phyloP scores from a whole-genome alignment of 2,329 filamentous ascomycete genomes.

The Cordyceps militaris region DNA sequence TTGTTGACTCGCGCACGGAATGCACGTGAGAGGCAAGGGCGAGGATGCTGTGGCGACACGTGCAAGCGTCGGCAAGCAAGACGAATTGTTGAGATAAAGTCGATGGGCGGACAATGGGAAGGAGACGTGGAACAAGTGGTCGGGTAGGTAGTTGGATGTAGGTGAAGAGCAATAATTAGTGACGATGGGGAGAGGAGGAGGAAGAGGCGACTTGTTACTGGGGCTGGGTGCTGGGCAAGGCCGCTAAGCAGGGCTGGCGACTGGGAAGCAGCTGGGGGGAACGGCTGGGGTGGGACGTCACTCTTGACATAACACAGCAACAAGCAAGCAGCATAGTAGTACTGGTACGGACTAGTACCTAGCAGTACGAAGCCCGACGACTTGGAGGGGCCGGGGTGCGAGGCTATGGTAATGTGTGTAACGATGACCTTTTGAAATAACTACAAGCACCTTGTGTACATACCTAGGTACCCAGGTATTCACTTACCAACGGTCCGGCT shows the following conservation, averaged over 20 bases:
- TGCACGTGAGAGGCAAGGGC: conserved; percentile 3
- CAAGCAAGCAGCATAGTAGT: neutral
- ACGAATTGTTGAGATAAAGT: neutral
- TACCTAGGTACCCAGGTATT: neutral
- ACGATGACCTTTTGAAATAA: neutral
- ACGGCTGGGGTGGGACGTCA: conserved; percentile 5
- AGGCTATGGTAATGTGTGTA: neutral
- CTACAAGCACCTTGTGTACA: neutral
- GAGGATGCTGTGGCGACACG: neutral
- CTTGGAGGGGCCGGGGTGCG: neutral
- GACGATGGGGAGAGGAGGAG: conserved; percentile 8
- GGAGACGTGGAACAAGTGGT: neutral
- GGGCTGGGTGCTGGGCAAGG: conserved; percentile 4
- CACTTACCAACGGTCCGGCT: too few relatives aligned
- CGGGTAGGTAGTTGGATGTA: conserved; percentile 6
- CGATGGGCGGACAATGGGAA: neutral
- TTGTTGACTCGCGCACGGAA: conserved; percentile 7
- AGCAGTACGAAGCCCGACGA: neutral
- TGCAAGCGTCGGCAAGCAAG: neutral
- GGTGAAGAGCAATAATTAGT: conserved; percentile 11
- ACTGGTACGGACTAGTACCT: too few relatives aligned
- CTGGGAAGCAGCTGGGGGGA: neutral
- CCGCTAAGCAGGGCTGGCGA: conserved; percentile 8
- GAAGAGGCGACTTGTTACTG: conserved; percentile 11
- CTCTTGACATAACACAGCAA: neutral